Evolutionary conservation across 441 rosid genomes (phyloP), one percentile per base, ranked within the genome.

Genomic region (Populus trichocarpa): DNA sequence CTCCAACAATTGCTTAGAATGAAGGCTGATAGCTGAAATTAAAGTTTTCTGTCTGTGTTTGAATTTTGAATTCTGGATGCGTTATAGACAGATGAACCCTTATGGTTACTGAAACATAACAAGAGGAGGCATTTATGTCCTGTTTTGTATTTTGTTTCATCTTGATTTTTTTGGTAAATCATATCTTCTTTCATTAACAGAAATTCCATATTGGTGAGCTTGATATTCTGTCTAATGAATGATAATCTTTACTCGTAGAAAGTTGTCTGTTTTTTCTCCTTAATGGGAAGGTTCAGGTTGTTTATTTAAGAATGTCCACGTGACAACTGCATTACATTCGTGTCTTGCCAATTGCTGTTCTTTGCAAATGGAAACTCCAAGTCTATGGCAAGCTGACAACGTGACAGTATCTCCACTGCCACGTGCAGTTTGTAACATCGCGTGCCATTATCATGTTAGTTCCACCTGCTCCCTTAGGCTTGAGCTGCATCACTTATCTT

Each of bases 401-500:
- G 73, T 28, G 65, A 71, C 79, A 66, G 33, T 63, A 79, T 82
- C 78, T 66, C 36, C 53, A 2, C 38, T 73, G 88, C 83, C 84
- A 83, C 82, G 80, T 83, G 82, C 74, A 69, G 75, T 70, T 63
- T 70, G 64, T 66, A 83, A 30, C 69, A 66, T 80, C 30, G 76
- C 38, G 77, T 81, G 85, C 82, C 82, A 57, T 82, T 46, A n/a
- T 72, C 82, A 77, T 81, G 71, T 79, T 75, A 83, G 22, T 10
- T 20, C 63, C 63, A 57, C 23, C 63, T 57, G 63, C 63, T 20
- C 63, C 63, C 63, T 18, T 2, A 20, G 63, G n/a, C 63, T 20
- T 57, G 63, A 57, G 22, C 23, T 20, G 63, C 63, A 7, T 20
- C 22, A 20, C 63, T 57, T 70, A 69, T 75, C 75, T 36, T 18